Evolutionary conservation across 306 rosid genomes (phyloP), one percentile per base, ranked within the genome.

Genomic region (Gastrolobium villosum): DNA sequence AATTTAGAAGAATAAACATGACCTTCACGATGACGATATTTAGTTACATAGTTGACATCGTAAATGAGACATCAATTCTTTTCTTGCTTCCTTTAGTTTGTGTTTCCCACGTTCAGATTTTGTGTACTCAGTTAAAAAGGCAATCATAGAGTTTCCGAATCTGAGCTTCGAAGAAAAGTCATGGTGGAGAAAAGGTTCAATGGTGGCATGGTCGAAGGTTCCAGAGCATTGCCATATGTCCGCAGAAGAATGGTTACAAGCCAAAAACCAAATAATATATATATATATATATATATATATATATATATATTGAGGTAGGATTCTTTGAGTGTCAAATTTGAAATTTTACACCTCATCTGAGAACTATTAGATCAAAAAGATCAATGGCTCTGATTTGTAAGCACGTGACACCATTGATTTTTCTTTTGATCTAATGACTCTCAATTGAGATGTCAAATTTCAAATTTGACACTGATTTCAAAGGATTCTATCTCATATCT

Each of bases 101-200:
- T 72, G 66, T 72, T 68, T 68, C 50, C 48, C 63, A 7, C 9
- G 40, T 48, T 45, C 43, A 5, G 56, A 44, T 10, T 66, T 43
- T 44, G 31, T 36, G 48, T 34, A 9, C 7, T 15, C 10, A 4
- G 34, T 72, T 55, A 26, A 28, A 72, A 56, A 28, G 31, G 32
- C 13, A 5, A 61, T 11, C 70, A 54, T 36, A 53, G 41, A 36
- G 46, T 20, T 30, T 72, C 48, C 61, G 40, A 52, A 73, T 50
- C 45, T 36, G 50, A 64, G 65, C 84, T 64, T 72, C 83, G 14
- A 80, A 72, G 79, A 54, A 72, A 79, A 62, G 74, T 62, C 72
- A 62, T 15, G 4, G 31, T 11, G 36, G 35, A 3, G 44, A 32
- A 31, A 6, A 14, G 11, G 14, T 10, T 45, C 36, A 26, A n/a